Percentiles rank a stretch among this genome's conserved stretches.
phyloP scores from a whole-genome alignment of 1,284 basidiomycete genomes.

The Ceratobasidium theobromae region DNA sequence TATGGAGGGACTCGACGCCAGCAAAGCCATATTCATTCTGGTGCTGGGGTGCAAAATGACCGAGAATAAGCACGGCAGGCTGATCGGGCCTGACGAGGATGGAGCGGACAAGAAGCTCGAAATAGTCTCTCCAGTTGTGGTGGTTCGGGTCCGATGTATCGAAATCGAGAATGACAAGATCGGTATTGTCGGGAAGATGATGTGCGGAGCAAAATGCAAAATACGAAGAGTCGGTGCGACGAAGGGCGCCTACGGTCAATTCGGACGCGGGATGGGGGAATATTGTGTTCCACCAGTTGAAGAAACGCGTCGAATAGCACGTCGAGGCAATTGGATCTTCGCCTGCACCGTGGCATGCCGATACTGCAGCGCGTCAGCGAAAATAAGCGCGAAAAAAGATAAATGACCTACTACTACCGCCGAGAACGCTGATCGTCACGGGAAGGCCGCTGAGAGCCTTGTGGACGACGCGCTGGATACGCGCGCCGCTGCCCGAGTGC shows the following conservation, averaged over 20 bases:
- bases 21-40: constrained; percentile 77
- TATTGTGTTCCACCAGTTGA: constrained; percentile 91
- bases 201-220: constrained; percentile 90
- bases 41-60: constrained; percentile 86
- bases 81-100: constrained; percentile 83
- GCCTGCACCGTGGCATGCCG: constrained; percentile 90
- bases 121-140: constrained; percentile 72
- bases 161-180: constrained; percentile 90
- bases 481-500: constrained; percentile 79
- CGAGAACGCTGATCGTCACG: constrained; percentile 86
- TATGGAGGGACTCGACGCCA: constrained; percentile 86
- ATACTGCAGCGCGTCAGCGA: constrained; percentile 53
- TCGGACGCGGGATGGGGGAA: constrained; percentile 95
- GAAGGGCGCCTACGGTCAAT: constrained; percentile 91
- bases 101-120: constrained; percentile 88
- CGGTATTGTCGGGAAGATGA: constrained; percentile 88
- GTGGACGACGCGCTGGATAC: constrained; percentile 80
- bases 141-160: constrained; percentile 84
- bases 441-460: constrained; percentile 84
- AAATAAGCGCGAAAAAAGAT: background rate
- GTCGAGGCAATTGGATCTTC: constrained; percentile 82
- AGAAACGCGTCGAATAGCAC: constrained; percentile 89
- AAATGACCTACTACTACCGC: constrained; percentile 73
- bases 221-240: constrained; percentile 85
- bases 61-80: constrained; percentile 86